A percentile compares a stretch with the other conserved stretches of the same genome.
Evolutionary conservation across 2,329 filamentous ascomycete genomes (phyloP).

Genomic region (Cytospora schulzeri): DNA sequence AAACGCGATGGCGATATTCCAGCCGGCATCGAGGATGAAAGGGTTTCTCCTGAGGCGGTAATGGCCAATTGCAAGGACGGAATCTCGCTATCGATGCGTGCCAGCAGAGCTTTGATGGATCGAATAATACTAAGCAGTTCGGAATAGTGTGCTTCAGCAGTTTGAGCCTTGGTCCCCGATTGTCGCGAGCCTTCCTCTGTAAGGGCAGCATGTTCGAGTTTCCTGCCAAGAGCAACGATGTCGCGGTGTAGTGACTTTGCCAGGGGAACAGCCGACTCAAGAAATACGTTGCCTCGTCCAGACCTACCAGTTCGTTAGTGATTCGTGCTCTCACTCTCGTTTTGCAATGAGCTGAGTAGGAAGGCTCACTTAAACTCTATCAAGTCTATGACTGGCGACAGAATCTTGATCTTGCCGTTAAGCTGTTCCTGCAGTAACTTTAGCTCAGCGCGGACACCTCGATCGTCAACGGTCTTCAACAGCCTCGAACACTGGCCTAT

Average conservation of each 20-base stretch:
- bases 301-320: slow-evolving; percentile 43
- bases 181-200: slow-evolving; percentile 57
- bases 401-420: slow-evolving; percentile 86
- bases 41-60: slow-evolving; percentile 85
- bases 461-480: slow-evolving; percentile 75
- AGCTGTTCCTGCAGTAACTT: slow-evolving; percentile 71
- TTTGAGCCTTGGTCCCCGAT: slow-evolving; percentile 47
- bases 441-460: slow-evolving; percentile 68
- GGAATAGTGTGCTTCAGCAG: slow-evolving; percentile 58
- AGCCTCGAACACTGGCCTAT: slow-evolving; percentile 78
- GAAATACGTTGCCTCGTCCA: slow-evolving; percentile 56
- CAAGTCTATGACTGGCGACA: slow-evolving; percentile 88
- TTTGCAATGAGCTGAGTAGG: background rate
- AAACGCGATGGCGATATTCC: slow-evolving; percentile 88
- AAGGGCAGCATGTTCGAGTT: slow-evolving; percentile 69
- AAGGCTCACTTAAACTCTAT: slow-evolving; percentile 77
- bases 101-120: slow-evolving; percentile 75
- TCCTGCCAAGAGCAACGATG: slow-evolving; percentile 77
- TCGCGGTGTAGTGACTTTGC: slow-evolving; percentile 83
- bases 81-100: slow-evolving; percentile 85
- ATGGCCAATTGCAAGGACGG: slow-evolving; percentile 92
- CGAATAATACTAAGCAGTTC: slow-evolving; percentile 71
- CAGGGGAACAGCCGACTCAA: slow-evolving; percentile 82
- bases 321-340: no score
- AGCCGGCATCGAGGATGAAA: slow-evolving; percentile 77